Conservation (phyloP, 148 eudicot species). For the Camellia granthamiana region DNA sequence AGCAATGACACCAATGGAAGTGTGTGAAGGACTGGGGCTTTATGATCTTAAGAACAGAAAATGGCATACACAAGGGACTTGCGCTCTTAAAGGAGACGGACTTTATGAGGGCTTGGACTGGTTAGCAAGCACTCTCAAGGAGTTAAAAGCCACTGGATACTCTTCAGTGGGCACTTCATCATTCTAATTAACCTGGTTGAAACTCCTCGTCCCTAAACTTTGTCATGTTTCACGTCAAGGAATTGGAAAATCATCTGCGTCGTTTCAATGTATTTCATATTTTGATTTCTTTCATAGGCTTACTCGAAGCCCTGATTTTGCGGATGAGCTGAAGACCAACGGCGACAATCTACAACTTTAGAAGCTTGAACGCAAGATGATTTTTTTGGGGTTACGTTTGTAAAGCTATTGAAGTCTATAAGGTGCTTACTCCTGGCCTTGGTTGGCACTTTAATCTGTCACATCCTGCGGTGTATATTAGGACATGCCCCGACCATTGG, state of each 20-base stretch:
- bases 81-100: conserved; percentile 94
- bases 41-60: conserved; percentile 85
- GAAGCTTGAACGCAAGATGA: background rate
- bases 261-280: background rate
- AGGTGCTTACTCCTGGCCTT: conserved; percentile 4
- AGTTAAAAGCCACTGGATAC: conserved; percentile 80
- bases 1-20: conserved; percentile 96
- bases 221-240: background rate
- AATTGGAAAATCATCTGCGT: background rate
- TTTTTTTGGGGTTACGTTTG: background rate
- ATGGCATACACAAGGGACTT: conserved; percentile 99
- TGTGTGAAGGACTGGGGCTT: conserved; percentile 90
- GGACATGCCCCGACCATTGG: background rate
- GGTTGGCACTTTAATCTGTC: conserved; percentile 1
- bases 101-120: conserved; percentile 98
- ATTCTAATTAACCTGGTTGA: conserved; percentile 43
- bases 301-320: background rate
- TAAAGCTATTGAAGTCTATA: conserved; percentile 6
- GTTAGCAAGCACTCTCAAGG: conserved; percentile 91
- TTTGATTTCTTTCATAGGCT: conserved; percentile 9
- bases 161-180: conserved; percentile 69
- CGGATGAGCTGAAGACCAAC: background rate
- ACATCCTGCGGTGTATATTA: conserved; percentile 12
- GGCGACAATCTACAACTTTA: background rate
- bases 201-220: background rate